These are phyloP conservation scores for Kuraishia molischiana DNA, from an alignment of 805 yeast genomes.

Conservation along the genomic window DNA sequence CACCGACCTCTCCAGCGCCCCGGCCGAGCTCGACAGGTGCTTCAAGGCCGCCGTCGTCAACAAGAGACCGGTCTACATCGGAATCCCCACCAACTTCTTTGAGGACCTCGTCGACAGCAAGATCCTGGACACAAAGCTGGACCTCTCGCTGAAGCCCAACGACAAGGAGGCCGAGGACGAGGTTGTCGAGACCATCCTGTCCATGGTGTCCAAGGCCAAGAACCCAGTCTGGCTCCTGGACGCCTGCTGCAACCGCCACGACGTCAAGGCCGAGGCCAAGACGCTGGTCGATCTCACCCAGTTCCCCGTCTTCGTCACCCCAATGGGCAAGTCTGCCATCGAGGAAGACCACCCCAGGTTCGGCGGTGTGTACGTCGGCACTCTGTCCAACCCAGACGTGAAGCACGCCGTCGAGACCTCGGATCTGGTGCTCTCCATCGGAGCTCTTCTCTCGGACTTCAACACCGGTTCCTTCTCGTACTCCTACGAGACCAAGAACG, in stretches of 20 bases:
- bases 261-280: constrained; percentile 52
- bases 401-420: constrained; percentile 63
- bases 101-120: constrained; percentile 51
- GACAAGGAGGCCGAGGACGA: constrained; percentile 55
- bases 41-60: constrained; percentile 59
- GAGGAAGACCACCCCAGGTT: constrained; percentile 65
- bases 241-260: constrained; percentile 81
- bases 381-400: constrained; percentile 65
- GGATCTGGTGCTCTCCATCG: constrained; percentile 69
- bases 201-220: constrained; percentile 44
- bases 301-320: constrained; percentile 79
- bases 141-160: constrained; percentile 47
- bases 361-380: constrained; percentile 83
- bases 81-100: constrained; percentile 73
- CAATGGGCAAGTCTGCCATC: constrained; percentile 81
- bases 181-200: constrained; percentile 42
- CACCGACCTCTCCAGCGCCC: constrained; percentile 55
- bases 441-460: constrained; percentile 80
- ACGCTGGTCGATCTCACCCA: constrained; percentile 56
- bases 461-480: constrained; percentile 84
- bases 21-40: constrained; percentile 63
- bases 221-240: constrained; percentile 75
- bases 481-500: constrained; percentile 63
- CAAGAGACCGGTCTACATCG: constrained; percentile 79
- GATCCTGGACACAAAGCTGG: constrained; percentile 54